Conservation (phyloP, 768 basidiomycete species). For the Trametes cinnabarina region DNA sequence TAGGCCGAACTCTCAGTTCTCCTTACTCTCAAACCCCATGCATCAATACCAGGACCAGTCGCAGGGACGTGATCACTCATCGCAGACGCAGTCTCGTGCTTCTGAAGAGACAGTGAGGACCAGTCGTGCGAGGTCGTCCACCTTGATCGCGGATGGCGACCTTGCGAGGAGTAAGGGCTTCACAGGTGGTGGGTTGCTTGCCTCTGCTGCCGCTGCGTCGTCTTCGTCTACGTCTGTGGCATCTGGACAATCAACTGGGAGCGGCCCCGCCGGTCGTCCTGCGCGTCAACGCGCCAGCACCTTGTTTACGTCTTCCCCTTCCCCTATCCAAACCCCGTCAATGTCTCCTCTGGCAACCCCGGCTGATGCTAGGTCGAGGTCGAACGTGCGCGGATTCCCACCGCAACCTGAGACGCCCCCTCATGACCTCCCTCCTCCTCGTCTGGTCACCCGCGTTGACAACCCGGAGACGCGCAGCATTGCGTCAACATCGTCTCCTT, state of each 20-base stretch:
- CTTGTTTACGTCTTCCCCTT: conserved; percentile 5
- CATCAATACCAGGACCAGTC: neutral
- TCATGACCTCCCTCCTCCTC: neutral
- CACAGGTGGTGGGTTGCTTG: conserved; percentile 27
- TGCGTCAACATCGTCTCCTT: neutral
- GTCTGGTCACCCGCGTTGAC: neutral
- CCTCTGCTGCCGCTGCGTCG: neutral
- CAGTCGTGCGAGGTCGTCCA: conserved; percentile 12
- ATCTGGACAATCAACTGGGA: conserved; percentile 9
- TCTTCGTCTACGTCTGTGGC: neutral
- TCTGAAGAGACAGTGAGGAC: conserved; percentile 11
- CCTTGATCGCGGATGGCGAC: conserved; percentile 20
- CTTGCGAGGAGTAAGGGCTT: conserved; percentile 20
- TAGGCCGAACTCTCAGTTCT: conserved; percentile 31
- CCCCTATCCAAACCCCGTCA: conserved; percentile 1
- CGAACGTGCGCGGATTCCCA: conserved; percentile 4
- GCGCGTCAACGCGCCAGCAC: conserved; percentile 13
- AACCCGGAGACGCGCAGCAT: conserved; percentile 3
- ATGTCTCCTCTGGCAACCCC: conserved; percentile 9
- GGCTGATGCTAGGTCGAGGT: neutral
- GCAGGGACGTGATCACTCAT: neutral
- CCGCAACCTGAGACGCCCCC: conserved; percentile 2
- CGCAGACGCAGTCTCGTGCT: neutral
- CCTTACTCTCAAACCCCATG: conserved; percentile 12
- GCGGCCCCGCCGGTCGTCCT: neutral